Evolutionary conservation across 192 early-diverging fungal species (phyloP).

Genomic region (Neocallimastix lanati): DNA sequence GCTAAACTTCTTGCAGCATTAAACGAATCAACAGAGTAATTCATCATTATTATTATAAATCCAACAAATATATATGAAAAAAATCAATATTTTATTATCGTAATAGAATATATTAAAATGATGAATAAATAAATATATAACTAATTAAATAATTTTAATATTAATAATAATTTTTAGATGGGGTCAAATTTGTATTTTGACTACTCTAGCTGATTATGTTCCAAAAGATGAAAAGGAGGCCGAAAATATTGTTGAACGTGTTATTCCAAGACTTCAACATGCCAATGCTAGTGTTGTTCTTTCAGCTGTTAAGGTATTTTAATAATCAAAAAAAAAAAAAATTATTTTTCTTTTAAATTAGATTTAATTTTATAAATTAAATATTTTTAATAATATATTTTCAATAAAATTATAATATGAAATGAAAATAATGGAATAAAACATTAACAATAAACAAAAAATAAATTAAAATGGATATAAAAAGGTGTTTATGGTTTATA

Average conservation of each 20-base stretch:
- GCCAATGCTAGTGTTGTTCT: conserved; percentile 81
- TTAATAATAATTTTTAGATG: conserved; percentile 33
- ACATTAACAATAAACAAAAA: too few relatives aligned
- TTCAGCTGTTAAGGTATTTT: conserved; percentile 70
- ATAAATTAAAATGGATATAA: too few relatives aligned
- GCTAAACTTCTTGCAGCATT: conserved; percentile 76
- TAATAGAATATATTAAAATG: too few relatives aligned
- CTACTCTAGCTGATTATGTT: conserved; percentile 73
- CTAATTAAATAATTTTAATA: background rate
- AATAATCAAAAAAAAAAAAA: conserved; percentile 59
- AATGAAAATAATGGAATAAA: too few relatives aligned
- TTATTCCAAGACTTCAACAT: conserved; percentile 77
- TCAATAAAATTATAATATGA: too few relatives aligned
- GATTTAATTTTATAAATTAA: too few relatives aligned
- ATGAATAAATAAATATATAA: too few relatives aligned
- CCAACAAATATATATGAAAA: too few relatives aligned
- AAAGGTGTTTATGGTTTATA: too few relatives aligned
- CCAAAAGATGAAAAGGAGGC: conserved; percentile 76
- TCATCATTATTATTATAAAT: background rate
- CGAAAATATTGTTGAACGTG: conserved; percentile 74
- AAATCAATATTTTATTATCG: too few relatives aligned
- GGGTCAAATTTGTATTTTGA: conserved; percentile 87
- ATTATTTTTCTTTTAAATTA: too few relatives aligned
- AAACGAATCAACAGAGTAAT: conserved; percentile 88
- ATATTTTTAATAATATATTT: too few relatives aligned